A percentile compares a stretch with the other conserved stretches of the same genome.
phyloP scores from a whole-genome alignment of 164 flowering plant species.

The Stephania japonica region DNA sequence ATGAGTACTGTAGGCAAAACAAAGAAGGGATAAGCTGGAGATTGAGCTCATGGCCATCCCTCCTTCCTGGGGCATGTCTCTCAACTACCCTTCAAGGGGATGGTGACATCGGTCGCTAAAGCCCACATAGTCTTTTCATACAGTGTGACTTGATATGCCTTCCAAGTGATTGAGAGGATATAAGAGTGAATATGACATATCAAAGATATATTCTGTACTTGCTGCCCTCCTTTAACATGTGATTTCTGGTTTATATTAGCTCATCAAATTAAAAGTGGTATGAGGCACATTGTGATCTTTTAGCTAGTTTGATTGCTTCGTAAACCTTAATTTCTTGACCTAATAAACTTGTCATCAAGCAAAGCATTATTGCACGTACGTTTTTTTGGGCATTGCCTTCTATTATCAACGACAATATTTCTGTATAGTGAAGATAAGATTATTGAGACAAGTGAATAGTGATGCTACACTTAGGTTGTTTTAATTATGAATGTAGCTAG shows the following conservation, averaged over 20 bases:
- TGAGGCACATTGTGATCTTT: not conserved
- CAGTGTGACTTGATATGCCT: not conserved
- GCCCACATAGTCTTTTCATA: not conserved
- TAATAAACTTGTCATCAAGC: not conserved
- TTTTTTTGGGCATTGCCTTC: too few relatives aligned
- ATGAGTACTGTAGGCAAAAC: not conserved
- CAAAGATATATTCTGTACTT: not conserved
- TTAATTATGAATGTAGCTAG: too few relatives aligned
- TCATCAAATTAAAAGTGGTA: not conserved
- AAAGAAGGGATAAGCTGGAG: not conserved
- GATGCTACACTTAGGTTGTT: too few relatives aligned
- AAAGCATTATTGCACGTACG: too few relatives aligned
- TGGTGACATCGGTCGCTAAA: not conserved
- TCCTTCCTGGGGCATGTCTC: not conserved
- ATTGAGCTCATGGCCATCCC: conserved; percentile 2
- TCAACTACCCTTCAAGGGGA: not conserved
- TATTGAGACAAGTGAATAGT: too few relatives aligned
- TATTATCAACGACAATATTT: too few relatives aligned
- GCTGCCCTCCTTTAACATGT: not conserved
- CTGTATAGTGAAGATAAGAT: too few relatives aligned
- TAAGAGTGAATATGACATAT: not conserved
- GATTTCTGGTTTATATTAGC: not conserved
- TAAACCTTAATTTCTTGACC: not conserved
- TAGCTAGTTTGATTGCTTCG: not conserved
- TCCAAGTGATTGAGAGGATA: not conserved